Base-by-base conservation (phyloP, 495 filamentous ascomycete genomes). In the Venustampulla echinocandica region DNA sequence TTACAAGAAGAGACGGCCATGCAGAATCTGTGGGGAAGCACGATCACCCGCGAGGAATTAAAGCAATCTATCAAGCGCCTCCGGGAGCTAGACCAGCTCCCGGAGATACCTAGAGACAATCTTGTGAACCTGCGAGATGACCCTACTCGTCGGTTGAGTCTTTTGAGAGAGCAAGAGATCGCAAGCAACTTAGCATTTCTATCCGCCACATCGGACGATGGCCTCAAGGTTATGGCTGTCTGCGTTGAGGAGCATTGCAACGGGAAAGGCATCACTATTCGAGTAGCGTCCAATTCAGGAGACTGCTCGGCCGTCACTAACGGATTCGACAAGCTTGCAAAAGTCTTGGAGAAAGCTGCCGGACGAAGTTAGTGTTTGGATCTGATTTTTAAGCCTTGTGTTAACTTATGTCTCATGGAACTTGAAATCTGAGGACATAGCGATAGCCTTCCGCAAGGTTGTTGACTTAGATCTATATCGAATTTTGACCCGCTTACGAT, bases 211-310 rank as follows among this genome's bases (percentile, higher is more conserved):
- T 35, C 42, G 18, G 55, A 63, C 27, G 33, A 61, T 37, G 27
- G 23, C 28, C 38, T 44, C 3, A 53, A 57, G 24, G 47, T 63
- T 10, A 56, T 59, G 50, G 60, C 60, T 35, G 54, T 64, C 6
- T 66, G 58, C 46, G 30, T 66, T 38, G 53, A 63, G 37, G 62
- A 64, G 46, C 49, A 55, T 44, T 17, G 15, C 24, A 50, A 58
- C 22, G 45, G 50, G 18, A 25, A 50, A 37, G 45, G 44, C 33
- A 35, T 53, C 21, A 60, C 55, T 10, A 55, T 62, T 17, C 33
- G 53, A 14, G 24, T 62, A 24, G 55, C 60, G 13, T 45, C 54
- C 43, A 62, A 59, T 36, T 61, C 42, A 30, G 56, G 57, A 37
- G 50, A 57, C n/a, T 28, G 53, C 13, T 43, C 41, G 32, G 28